Evolutionary conservation across 495 filamentous ascomycete species (phyloP).

Genomic region (Cladorrhinum samala): DNA sequence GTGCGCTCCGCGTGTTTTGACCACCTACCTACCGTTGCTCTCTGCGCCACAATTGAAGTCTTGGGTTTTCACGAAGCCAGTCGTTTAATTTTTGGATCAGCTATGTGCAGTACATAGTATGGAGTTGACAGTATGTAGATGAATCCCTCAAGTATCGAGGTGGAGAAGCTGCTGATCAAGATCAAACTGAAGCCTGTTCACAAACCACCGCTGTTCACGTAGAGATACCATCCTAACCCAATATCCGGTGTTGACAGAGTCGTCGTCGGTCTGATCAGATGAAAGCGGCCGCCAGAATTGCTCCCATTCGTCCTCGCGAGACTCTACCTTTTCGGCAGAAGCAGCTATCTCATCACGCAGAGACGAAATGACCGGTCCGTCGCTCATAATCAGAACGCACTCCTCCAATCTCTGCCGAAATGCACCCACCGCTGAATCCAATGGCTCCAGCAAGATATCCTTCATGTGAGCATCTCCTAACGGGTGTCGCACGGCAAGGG

Average conservation of each 20-base stretch:
- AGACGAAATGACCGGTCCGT: not conserved
- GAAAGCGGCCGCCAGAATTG: slow-evolving; percentile 6
- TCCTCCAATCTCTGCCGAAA: not conserved
- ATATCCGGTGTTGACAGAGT: not conserved
- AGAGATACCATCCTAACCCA: slow-evolving; percentile 4
- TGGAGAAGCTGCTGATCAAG: too few relatives aligned
- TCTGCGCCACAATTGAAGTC: too few relatives aligned
- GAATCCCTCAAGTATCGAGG: too few relatives aligned
- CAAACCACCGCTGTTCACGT: not conserved
- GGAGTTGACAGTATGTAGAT: too few relatives aligned
- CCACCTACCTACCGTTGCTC: too few relatives aligned
- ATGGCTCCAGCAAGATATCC: not conserved
- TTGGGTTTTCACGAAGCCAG: too few relatives aligned
- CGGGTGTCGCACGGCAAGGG: not conserved
- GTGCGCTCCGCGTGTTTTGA: too few relatives aligned
- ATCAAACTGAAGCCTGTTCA: too few relatives aligned
- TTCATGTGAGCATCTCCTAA: not conserved
- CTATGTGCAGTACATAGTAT: too few relatives aligned
- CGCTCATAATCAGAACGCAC: not conserved
- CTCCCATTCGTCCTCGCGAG: not conserved
- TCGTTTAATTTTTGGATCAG: too few relatives aligned
- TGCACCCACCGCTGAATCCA: slow-evolving; percentile 5
- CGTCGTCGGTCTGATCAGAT: too few relatives aligned
- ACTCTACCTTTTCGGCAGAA: not conserved
- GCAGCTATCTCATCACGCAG: not conserved